These are phyloP conservation scores for Phytophthora podocarpi DNA, from an alignment of 352 stramenopile genomes.

Conservation along the genomic window DNA sequence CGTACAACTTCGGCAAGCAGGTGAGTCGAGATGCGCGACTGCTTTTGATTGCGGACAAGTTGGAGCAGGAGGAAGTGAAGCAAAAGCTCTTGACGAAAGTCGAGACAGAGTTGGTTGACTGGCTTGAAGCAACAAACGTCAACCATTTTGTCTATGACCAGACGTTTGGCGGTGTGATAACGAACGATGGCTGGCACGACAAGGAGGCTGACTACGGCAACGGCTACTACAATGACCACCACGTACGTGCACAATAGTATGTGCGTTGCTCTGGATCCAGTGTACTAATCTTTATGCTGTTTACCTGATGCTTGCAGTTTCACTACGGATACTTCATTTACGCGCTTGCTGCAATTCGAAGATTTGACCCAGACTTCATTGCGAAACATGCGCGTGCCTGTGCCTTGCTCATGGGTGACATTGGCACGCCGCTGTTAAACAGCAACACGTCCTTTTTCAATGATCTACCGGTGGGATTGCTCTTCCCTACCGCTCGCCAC, in stretches of 20 bases:
- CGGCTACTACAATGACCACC: conserved; percentile 89
- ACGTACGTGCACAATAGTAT: conserved; percentile 39
- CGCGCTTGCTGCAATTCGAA: conserved; percentile 73
- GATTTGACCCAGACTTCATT: conserved; percentile 80
- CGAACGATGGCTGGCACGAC: conserved; percentile 76
- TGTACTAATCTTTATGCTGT: conserved; percentile 9
- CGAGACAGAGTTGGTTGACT: conserved; percentile 56
- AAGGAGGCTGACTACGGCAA: conserved; percentile 84
- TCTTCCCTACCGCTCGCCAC: conserved; percentile 91
- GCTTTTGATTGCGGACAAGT: conserved; percentile 78
- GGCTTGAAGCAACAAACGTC: conserved; percentile 66
- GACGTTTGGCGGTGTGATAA: conserved; percentile 92
- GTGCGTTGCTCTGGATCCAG: background rate
- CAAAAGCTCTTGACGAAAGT: conserved; percentile 59
- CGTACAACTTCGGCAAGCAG: conserved; percentile 86
- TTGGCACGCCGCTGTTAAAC: conserved; percentile 58
- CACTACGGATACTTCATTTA: conserved; percentile 96
- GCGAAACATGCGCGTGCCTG: conserved; percentile 52
- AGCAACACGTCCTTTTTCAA: conserved; percentile 56
- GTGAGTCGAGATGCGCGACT: conserved; percentile 73
- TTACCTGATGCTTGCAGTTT: conserved; percentile 67
- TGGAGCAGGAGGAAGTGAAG: conserved; percentile 56
- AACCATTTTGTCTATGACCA: conserved; percentile 92
- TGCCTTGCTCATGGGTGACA: conserved; percentile 71
- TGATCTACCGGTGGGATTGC: conserved; percentile 48